A percentile compares a stretch with the other conserved stretches of the same genome.
Evolutionary conservation across 257 asterid genomes (phyloP).

Genomic region (Linderniella brevidens): DNA sequence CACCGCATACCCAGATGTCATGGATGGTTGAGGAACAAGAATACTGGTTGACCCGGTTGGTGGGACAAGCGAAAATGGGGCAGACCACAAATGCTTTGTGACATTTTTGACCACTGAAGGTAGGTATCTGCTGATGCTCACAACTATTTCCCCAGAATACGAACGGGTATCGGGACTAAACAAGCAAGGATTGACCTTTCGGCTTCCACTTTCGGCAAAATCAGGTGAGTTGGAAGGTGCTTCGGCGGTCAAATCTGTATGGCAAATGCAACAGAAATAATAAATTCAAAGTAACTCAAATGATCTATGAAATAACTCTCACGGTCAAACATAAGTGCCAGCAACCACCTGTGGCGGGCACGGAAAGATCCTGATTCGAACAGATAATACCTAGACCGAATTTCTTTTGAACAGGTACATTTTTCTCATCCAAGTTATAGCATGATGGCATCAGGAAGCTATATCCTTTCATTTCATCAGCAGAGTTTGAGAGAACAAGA

Average conservation of each 20-base stretch:
- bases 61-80: conserved; percentile 70
- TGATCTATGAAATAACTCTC: conserved; percentile 12
- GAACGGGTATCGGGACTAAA: conserved; percentile 69
- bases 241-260: conserved; percentile 26
- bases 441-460: conserved; percentile 62
- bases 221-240: conserved; percentile 24
- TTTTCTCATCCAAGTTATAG: conserved; percentile 55
- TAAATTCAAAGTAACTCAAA: background rate
- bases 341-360: conserved; percentile 24
- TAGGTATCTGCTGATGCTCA: conserved; percentile 45
- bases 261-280: conserved; percentile 4
- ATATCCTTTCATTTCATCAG: conserved; percentile 42
- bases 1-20: conserved; percentile 49
- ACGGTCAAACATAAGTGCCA: background rate
- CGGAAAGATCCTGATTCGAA: conserved; percentile 32
- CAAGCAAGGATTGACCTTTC: conserved; percentile 49
- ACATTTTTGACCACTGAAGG: conserved; percentile 28
- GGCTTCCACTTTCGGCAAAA: conserved; percentile 20
- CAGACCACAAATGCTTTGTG: conserved; percentile 60
- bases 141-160: conserved; percentile 53
- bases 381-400: conserved; percentile 62
- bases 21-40: conserved; percentile 62
- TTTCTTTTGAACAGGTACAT: conserved; percentile 28
- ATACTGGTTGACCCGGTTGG: conserved; percentile 80
- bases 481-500: conserved; percentile 48